Conservation (phyloP, 371 early-diverging fungal species). For the Mortierella sp. region DNA sequence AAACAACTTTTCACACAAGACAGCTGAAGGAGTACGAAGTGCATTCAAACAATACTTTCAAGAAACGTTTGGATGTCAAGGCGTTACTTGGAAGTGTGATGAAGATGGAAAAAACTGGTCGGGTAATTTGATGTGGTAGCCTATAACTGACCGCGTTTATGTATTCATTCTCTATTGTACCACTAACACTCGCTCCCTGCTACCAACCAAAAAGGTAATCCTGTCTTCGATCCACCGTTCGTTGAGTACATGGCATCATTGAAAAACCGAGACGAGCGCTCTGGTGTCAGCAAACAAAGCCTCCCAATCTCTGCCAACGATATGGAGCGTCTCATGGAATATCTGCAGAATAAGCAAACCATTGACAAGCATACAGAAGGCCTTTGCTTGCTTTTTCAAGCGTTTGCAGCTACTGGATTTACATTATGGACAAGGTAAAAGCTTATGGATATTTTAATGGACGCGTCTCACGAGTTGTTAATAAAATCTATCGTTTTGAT, state of each 20-base stretch:
- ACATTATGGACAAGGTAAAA: constrained; percentile 12
- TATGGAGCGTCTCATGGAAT: not conserved
- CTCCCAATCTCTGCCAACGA: constrained; percentile 4
- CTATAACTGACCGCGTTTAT: not conserved
- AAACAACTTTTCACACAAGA: constrained; percentile 2
- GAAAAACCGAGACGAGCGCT: constrained; percentile 4
- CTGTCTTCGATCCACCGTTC: constrained; percentile 8
- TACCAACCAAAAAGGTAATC: too few relatives aligned
- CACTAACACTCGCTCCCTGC: too few relatives aligned
- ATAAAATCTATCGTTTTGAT: not conserved
- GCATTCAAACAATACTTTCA: constrained; percentile 12
- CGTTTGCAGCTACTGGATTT: constrained; percentile 13
- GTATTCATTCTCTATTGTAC: not conserved
- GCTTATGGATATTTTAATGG: not conserved
- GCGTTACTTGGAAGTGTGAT: not conserved
- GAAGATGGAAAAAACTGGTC: constrained; percentile 3
- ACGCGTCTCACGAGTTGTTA: not conserved
- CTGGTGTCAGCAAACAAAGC: not conserved
- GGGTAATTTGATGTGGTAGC: not conserved
- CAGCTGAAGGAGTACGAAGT: constrained; percentile 14
- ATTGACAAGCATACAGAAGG: not conserved
- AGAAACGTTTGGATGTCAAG: not conserved
- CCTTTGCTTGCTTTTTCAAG: constrained; percentile 16
- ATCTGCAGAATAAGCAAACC: constrained; percentile 1
- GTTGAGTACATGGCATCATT: not conserved